Conservation (phyloP, 495 filamentous ascomycete species). For the Neurospora tetrasperma region DNA sequence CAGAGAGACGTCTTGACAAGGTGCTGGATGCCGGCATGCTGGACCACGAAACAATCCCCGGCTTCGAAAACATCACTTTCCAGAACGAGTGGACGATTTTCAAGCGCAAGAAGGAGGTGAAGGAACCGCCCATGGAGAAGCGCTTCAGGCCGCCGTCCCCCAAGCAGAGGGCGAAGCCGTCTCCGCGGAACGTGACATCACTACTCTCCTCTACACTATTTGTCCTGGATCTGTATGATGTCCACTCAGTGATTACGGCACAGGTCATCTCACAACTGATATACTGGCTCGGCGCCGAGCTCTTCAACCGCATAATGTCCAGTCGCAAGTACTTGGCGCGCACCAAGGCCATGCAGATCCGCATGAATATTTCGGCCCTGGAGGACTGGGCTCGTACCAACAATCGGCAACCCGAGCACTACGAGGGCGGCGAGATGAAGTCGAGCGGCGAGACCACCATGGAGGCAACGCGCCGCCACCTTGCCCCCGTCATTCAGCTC, state of each 20-base stretch:
- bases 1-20: constrained; percentile 96
- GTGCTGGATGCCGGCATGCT: constrained; percentile 87
- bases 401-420: constrained; percentile 91
- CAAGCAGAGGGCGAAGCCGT: constrained; percentile 79
- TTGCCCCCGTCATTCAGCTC: constrained; percentile 86
- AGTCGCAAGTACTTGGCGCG: constrained; percentile 89
- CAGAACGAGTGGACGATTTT: constrained; percentile 98
- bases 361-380: constrained; percentile 91
- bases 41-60: constrained; percentile 96
- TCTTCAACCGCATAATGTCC: constrained; percentile 97
- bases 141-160: constrained; percentile 92
- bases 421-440: constrained; percentile 79
- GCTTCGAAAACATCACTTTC: constrained; percentile 91
- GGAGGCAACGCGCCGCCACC: constrained; percentile 70
- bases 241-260: constrained; percentile 90
- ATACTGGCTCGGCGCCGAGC: constrained; percentile 93
- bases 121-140: constrained; percentile 81
- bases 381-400: constrained; percentile 95
- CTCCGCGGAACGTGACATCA: constrained; percentile 94
- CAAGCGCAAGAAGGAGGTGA: constrained; percentile 76
- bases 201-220: constrained; percentile 93
- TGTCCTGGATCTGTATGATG: constrained; percentile 94
- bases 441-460: constrained; percentile 79
- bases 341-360: constrained; percentile 99
- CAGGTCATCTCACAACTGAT: constrained; percentile 89